phyloP scores from a whole-genome alignment of 2,329 filamentous ascomycete species.

The Venturia carpophila region DNA sequence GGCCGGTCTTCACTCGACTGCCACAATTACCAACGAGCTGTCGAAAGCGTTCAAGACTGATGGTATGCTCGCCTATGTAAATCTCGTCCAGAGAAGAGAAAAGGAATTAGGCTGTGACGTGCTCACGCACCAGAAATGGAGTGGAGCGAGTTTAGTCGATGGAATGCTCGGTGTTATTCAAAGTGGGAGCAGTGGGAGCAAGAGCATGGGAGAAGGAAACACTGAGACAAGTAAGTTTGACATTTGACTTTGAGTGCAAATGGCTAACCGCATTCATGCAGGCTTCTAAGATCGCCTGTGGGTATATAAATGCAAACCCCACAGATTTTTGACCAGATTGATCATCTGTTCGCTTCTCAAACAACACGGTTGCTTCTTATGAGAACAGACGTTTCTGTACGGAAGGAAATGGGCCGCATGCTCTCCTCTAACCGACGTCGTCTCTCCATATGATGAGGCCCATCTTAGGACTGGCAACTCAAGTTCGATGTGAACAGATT shows the following conservation, averaged over 20 bases:
- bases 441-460: no score
- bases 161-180: constrained; percentile 85
- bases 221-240: constrained; percentile 52
- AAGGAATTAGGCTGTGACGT: constrained; percentile 88
- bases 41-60: constrained; percentile 76
- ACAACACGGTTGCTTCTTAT: no score
- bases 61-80: constrained; percentile 97
- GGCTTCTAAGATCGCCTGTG: background rate
- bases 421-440: no score
- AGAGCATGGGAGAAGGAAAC: constrained; percentile 91
- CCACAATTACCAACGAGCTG: constrained; percentile 63
- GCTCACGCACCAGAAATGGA: constrained; percentile 91
- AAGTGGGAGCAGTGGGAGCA: constrained; percentile 80
- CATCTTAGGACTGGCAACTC: no score
- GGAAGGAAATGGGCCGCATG: no score
- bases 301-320: background rate
- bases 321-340: background rate
- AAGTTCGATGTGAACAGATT: no score
- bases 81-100: constrained; percentile 79
- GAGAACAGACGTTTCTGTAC: no score
- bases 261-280: background rate
- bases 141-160: constrained; percentile 68
- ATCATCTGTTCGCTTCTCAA: background rate
- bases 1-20: constrained; percentile 56
- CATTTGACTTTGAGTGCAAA: background rate